Evolutionary conservation across 2,329 filamentous ascomycete genomes (phyloP).

Genomic region (Ophiognomonia clavigignenti-juglandacearum): DNA sequence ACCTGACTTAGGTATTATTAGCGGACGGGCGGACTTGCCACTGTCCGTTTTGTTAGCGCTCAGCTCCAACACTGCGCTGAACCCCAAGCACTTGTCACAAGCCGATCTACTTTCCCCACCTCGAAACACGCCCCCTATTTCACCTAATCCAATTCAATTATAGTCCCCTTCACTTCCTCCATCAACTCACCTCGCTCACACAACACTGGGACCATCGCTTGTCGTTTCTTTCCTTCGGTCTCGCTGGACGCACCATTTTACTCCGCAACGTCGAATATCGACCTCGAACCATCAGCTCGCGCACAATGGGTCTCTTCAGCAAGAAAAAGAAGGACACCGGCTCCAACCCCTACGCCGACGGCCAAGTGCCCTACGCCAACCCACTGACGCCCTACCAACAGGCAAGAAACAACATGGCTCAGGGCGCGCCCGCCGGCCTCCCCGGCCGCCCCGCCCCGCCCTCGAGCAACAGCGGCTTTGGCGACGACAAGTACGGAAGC

Average conservation of each 20-base stretch:
- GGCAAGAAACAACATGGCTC: slow-evolving; percentile 31
- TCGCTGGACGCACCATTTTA: background rate
- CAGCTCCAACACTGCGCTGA: too few relatives aligned
- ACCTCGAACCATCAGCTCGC: slow-evolving; percentile 1
- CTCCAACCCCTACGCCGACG: slow-evolving; percentile 56
- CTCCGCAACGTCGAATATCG: background rate
- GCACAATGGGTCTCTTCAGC: slow-evolving; percentile 42
- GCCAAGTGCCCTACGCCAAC: slow-evolving; percentile 50
- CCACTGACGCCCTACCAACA: slow-evolving; percentile 43
- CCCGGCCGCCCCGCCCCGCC: slow-evolving; percentile 25
- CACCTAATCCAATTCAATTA: slow-evolving; percentile 4
- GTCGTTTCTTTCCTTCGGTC: background rate
- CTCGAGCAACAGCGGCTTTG: slow-evolving; percentile 41
- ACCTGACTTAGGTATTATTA: too few relatives aligned
- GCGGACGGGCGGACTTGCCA: too few relatives aligned
- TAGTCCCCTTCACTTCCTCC: too few relatives aligned
- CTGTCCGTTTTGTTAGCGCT: too few relatives aligned
- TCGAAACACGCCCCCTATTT: slow-evolving; percentile 15
- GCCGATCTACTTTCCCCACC: slow-evolving; percentile 8
- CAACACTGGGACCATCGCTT: too few relatives aligned
- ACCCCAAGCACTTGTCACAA: background rate
- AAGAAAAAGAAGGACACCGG: slow-evolving; percentile 37
- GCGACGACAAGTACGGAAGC: slow-evolving; percentile 48
- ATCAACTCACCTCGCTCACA: too few relatives aligned
- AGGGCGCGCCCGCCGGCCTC: slow-evolving; percentile 20